phyloP scores from a whole-genome alignment of 306 rosid genomes.

The Castanea crenata region DNA sequence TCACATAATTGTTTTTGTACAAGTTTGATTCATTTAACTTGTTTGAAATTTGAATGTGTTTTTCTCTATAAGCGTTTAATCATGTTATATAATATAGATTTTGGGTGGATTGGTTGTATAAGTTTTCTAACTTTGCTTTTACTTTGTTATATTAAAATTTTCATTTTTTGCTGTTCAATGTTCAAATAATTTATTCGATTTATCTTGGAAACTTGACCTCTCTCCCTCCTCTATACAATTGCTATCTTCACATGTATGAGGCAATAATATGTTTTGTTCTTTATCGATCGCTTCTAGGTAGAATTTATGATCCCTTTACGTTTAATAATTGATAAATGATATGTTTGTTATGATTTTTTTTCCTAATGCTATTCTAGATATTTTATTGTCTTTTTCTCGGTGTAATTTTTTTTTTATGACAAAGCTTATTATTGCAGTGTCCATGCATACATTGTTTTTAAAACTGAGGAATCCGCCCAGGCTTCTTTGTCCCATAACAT shows the following conservation, averaged over 20 bases:
- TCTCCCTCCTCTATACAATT: not conserved
- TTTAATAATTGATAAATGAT: not conserved
- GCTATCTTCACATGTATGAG: not conserved
- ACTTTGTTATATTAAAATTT: not conserved
- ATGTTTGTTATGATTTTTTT: not conserved
- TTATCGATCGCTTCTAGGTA: not conserved
- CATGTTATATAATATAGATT: not conserved
- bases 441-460: constrained; percentile 81
- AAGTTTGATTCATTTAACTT: not conserved
- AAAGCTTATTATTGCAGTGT: constrained; percentile 55
- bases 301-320: not conserved
- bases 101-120: not conserved
- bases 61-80: not conserved
- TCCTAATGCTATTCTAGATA: not conserved
- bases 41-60: not conserved
- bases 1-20: not conserved
- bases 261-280: not conserved
- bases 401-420: constrained; percentile 17
- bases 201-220: not conserved
- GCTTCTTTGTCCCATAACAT: constrained; percentile 83
- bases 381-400: not conserved
- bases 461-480: constrained; percentile 67
- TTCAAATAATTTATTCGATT: not conserved
- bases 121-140: not conserved
- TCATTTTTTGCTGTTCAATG: not conserved